Percentiles rank a stretch among this genome's conserved stretches.
Evolutionary conservation across 2,329 filamentous ascomycete genomes (phyloP).

Genomic region (Fusarium sp.): DNA sequence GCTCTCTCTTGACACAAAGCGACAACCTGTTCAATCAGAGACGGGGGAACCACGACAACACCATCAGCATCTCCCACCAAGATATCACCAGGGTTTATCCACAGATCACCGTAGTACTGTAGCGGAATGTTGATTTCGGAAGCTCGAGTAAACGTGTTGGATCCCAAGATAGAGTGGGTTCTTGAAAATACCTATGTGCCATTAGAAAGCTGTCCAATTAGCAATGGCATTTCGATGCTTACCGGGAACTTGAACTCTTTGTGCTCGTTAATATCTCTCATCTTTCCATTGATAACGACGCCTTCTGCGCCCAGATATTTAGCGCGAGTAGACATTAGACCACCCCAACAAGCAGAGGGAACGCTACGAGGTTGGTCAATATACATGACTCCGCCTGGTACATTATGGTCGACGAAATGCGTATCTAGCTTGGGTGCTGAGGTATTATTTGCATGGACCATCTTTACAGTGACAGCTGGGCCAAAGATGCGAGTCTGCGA

Average conservation of each 20-base stretch:
- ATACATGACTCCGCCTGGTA: slow-evolving; percentile 44
- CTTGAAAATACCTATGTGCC: slow-evolving; percentile 45
- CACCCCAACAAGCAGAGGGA: slow-evolving; percentile 48
- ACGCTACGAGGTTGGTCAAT: slow-evolving; percentile 47
- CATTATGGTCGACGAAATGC: slow-evolving; percentile 50
- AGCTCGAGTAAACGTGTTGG: slow-evolving; percentile 48
- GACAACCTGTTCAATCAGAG: slow-evolving; percentile 42
- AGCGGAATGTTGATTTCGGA: slow-evolving; percentile 47
- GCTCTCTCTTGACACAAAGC: slow-evolving; percentile 47
- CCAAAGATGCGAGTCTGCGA: slow-evolving; percentile 37
- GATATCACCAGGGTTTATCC: slow-evolving; percentile 49
- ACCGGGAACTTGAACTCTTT: slow-evolving; percentile 37
- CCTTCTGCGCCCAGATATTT: slow-evolving; percentile 45
- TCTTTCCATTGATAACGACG: slow-evolving; percentile 47
- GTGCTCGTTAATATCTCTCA: slow-evolving; percentile 49
- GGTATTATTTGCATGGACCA: slow-evolving; percentile 45
- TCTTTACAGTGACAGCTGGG: slow-evolving; percentile 48
- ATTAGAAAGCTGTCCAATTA: neutral
- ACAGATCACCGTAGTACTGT: slow-evolving; percentile 45
- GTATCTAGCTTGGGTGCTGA: slow-evolving; percentile 43
- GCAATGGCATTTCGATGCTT: neutral
- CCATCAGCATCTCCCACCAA: slow-evolving; percentile 48
- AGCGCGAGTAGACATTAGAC: slow-evolving; percentile 49
- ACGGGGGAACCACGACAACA: slow-evolving; percentile 46
- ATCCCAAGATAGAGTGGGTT: slow-evolving; percentile 47